These are phyloP conservation scores for Saccharomyces hybrid DNA, from an alignment of 1,139 yeast species.

Conservation along the genomic window DNA sequence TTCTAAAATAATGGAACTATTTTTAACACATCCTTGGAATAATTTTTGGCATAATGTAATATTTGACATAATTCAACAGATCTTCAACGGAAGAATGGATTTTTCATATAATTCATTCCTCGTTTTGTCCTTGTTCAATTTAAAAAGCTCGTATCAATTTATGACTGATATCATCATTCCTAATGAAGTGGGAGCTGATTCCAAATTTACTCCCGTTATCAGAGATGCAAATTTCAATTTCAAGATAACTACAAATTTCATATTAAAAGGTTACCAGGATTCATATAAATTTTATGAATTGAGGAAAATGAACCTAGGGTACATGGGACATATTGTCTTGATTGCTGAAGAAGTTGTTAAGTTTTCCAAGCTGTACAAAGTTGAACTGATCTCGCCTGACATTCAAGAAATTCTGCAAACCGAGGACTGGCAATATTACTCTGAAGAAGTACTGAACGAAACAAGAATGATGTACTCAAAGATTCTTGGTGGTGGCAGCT, in stretches of 20 bases:
- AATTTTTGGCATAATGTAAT: constrained; percentile 95
- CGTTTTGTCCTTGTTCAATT: constrained; percentile 35
- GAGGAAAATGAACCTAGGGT: constrained; percentile 75
- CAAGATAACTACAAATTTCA: constrained; percentile 69
- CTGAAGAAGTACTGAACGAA: constrained; percentile 75
- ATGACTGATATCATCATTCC: constrained; percentile 9
- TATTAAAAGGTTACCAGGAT: constrained; percentile 71
- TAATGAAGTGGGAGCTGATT: background rate
- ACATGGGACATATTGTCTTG: constrained; percentile 93
- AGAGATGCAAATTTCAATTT: constrained; percentile 34
- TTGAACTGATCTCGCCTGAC: constrained; percentile 33
- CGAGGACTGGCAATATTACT: constrained; percentile 76
- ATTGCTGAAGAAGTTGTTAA: constrained; percentile 97
- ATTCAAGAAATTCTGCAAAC: constrained; percentile 33
- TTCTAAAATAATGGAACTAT: constrained; percentile 69
- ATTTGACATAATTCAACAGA: constrained; percentile 94
- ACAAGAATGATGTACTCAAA: constrained; percentile 93
- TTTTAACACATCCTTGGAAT: constrained; percentile 94
- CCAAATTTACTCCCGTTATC: background rate
- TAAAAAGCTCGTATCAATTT: constrained; percentile 21
- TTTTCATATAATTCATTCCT: constrained; percentile 81
- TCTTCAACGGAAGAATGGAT: constrained; percentile 91
- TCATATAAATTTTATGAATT: constrained; percentile 62
- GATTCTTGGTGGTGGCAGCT: constrained; percentile 60
- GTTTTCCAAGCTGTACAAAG: constrained; percentile 46